Evolutionary conservation across 768 basidiomycete species (phyloP).

Genomic region (Megacollybia marginata): DNA sequence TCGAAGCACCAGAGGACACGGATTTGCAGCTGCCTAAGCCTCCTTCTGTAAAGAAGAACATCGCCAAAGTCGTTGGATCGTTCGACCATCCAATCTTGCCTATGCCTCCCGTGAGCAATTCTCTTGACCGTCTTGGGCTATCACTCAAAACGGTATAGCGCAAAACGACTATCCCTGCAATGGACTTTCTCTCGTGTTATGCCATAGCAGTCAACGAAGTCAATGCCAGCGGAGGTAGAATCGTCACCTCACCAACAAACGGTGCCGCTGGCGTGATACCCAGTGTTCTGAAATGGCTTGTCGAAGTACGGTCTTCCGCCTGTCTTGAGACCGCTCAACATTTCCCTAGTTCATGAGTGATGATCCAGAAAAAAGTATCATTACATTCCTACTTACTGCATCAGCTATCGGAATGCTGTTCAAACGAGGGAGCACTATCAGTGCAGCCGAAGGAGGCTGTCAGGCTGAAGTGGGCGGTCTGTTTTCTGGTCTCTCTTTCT

Average conservation of each 20-base stretch:
- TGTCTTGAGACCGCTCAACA: constrained; percentile 4
- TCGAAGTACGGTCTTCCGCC: constrained; percentile 45
- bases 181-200: constrained; percentile 91
- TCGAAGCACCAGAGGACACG: not conserved
- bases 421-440: constrained; percentile 95
- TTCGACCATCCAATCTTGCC: constrained; percentile 76
- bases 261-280: constrained; percentile 94
- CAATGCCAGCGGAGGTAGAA: constrained; percentile 86
- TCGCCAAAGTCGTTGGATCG: constrained; percentile 55
- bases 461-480: constrained; percentile 91
- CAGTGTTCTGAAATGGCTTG: constrained; percentile 81
- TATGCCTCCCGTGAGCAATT: constrained; percentile 65
- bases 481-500: constrained; percentile 7
- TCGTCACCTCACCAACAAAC: constrained; percentile 92
- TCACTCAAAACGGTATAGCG: constrained; percentile 34
- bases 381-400: constrained; percentile 87
- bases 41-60: constrained; percentile 12
- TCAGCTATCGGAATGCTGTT: constrained; percentile 91
- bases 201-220: constrained; percentile 95
- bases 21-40: not conserved
- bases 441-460: constrained; percentile 92
- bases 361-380: constrained; percentile 79
- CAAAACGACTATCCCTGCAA: constrained; percentile 82
- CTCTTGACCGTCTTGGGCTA: not conserved
- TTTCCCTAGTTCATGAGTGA: constrained; percentile 77